Conservation (phyloP, 176 grass and related monocot species). For the Rhynchospora pubera region DNA sequence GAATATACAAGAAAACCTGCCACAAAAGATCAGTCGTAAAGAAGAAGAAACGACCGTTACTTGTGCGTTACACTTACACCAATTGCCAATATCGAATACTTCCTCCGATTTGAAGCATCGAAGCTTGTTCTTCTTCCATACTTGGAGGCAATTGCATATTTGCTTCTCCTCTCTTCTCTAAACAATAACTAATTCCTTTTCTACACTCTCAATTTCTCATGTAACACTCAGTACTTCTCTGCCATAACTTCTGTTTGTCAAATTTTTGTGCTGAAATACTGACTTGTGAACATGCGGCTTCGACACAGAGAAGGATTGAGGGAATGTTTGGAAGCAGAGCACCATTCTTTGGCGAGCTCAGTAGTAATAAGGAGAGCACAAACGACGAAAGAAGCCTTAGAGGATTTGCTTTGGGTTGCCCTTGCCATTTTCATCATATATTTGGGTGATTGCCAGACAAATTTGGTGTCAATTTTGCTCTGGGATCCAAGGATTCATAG, state of each 20-base stretch:
- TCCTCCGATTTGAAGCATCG: slow-evolving; percentile 3
- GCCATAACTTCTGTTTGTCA: background rate
- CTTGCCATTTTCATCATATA: slow-evolving; percentile 16
- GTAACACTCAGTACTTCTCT: background rate
- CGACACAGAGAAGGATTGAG: background rate
- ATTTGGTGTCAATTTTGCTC: slow-evolving; percentile 18
- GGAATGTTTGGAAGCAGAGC: background rate
- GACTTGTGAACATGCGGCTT: background rate
- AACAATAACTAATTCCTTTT: background rate
- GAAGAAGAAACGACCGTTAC: slow-evolving; percentile 7
- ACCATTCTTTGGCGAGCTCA: background rate
- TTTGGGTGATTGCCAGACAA: slow-evolving; percentile 8
- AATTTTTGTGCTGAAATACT: background rate
- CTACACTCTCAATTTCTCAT: background rate
- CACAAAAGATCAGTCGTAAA: background rate
- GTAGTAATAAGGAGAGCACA: slow-evolving; percentile 4
- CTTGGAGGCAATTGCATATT: background rate
- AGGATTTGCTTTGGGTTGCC: background rate
- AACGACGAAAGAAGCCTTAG: slow-evolving; percentile 8
- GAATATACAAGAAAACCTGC: too few species aligned
- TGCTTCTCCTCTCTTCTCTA: background rate
- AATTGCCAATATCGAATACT: background rate
- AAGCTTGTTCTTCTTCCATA: slow-evolving; percentile 4
- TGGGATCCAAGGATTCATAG: slow-evolving; percentile 21
- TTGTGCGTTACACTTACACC: background rate